Conservation (phyloP, 1,139 yeast species). For the Geotrichum carabidarum region DNA sequence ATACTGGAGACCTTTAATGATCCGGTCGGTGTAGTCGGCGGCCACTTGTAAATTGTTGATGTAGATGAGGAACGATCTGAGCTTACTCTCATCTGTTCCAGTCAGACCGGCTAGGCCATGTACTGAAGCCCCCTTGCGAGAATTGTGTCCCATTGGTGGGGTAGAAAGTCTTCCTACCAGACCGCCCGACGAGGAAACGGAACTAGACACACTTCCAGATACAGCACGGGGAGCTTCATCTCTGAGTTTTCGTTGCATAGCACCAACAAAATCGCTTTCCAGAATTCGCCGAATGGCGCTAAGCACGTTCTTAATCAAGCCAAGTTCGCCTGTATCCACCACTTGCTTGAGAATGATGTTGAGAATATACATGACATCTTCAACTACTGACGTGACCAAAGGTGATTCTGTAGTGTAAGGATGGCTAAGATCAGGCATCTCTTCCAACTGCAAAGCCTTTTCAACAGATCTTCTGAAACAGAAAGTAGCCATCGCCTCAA, state of each 20-base stretch:
- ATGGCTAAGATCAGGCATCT: slow-evolving; percentile 49
- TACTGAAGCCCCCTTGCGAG: not conserved
- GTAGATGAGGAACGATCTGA: slow-evolving; percentile 49
- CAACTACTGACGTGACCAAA: slow-evolving; percentile 78
- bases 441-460: slow-evolving; percentile 76
- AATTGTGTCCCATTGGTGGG: slow-evolving; percentile 18
- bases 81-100: slow-evolving; percentile 39
- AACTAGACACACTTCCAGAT: slow-evolving; percentile 22
- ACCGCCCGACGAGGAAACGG: slow-evolving; percentile 21
- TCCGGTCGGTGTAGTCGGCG: slow-evolving; percentile 49
- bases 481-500: slow-evolving; percentile 59
- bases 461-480: slow-evolving; percentile 75
- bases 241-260: slow-evolving; percentile 49
- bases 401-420: slow-evolving; percentile 46
- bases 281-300: slow-evolving; percentile 44
- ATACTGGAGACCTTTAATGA: slow-evolving; percentile 40
- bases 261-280: slow-evolving; percentile 46
- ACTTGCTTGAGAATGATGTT: slow-evolving; percentile 60
- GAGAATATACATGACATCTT: slow-evolving; percentile 71
- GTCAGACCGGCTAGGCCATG: slow-evolving; percentile 26
- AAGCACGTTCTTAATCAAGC: slow-evolving; percentile 50
- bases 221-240: slow-evolving; percentile 41
- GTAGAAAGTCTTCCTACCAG: slow-evolving; percentile 22
- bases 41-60: slow-evolving; percentile 60
- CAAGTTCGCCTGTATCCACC: slow-evolving; percentile 56